Base-by-base conservation (phyloP, 768 basidiomycete species). In the Mycena indigotica region DNA sequence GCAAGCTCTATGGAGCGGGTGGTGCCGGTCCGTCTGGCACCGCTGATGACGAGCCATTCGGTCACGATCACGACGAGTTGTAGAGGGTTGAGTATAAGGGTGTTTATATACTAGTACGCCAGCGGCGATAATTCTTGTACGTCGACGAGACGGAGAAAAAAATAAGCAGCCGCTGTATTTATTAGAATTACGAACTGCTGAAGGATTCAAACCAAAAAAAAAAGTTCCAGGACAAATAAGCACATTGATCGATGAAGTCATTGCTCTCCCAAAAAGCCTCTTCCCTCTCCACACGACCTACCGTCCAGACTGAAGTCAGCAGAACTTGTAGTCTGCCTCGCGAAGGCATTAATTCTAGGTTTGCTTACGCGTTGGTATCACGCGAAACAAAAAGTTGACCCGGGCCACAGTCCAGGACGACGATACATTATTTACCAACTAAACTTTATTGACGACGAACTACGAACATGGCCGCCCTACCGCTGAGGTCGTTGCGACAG, bases 1-100 rank as follows among this genome's bases (percentile, higher is more conserved):
- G 84, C 68, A 93, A 94, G 75, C 75, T 93, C 52, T 91, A 91
- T 72, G 70, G 74, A 29, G 73, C 75, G 28, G 81, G 76, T 35
- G 29, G 65, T 15, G 38, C 56, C 15, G 52, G 39, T 17, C n/a
- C n/a, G n/a, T n/a, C n/a, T n/a, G 40, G 57, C 25, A 64, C 64
- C 3, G 62, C 52, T 16, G 69, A 50, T 13, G 79, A 79, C n/a
- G 80, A 79, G 4, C 79, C 81, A 28, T 72, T 78, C 12, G 72
- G 68, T 59, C 72, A 67, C 55, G 77, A 77, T 23, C 84, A 84
- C 68, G 84, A 84, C 59, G 84, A 85, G 71, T 72, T 85, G 67
- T 85, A 75, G 55, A 53, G 1, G 30, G 28, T 29, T 16, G 39
- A 17, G 44, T 29, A 28, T 48, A 25, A 28, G 23, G n/a, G 35